phyloP scores from a whole-genome alignment of 495 filamentous ascomycete species.

The Parmelia sp. region DNA sequence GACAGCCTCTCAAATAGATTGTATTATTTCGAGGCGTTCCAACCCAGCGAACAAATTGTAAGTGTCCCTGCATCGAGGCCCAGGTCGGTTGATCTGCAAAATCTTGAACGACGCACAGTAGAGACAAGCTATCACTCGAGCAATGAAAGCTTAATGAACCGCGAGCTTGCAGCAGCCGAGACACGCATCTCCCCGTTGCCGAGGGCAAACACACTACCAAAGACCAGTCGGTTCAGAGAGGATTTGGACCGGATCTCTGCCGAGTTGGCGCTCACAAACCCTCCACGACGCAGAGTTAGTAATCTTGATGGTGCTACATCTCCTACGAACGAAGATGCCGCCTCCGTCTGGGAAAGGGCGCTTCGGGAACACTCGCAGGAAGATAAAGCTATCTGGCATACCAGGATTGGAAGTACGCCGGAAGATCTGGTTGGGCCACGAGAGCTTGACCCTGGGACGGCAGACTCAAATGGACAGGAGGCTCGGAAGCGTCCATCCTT shows the following conservation, averaged over 20 bases:
- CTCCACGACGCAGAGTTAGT: constrained; percentile 15
- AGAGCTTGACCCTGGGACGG: neutral
- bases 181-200: constrained; percentile 11
- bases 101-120: constrained; percentile 10
- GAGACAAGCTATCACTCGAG: constrained; percentile 19
- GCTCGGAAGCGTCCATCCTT: constrained; percentile 1
- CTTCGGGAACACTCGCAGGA: constrained; percentile 20
- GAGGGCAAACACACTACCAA: constrained; percentile 15
- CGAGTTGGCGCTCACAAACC: constrained; percentile 15
- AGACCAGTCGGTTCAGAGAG: constrained; percentile 21
- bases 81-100: constrained; percentile 3
- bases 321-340: constrained; percentile 4
- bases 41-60: constrained; percentile 6
- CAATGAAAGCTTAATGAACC: constrained; percentile 16
- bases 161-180: constrained; percentile 19
- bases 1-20: constrained; percentile 9
- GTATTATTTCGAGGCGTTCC: neutral
- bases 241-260: constrained; percentile 21
- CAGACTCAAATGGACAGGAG: neutral
- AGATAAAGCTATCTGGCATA: constrained; percentile 14
- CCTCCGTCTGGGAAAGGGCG: constrained; percentile 20
- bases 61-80: constrained; percentile 9
- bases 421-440: constrained; percentile 8
- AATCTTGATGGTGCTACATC: constrained; percentile 18
- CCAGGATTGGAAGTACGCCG: constrained; percentile 16